Base-by-base conservation (phyloP, 345 rosid genomes). In the Linum usitatissimum region DNA sequence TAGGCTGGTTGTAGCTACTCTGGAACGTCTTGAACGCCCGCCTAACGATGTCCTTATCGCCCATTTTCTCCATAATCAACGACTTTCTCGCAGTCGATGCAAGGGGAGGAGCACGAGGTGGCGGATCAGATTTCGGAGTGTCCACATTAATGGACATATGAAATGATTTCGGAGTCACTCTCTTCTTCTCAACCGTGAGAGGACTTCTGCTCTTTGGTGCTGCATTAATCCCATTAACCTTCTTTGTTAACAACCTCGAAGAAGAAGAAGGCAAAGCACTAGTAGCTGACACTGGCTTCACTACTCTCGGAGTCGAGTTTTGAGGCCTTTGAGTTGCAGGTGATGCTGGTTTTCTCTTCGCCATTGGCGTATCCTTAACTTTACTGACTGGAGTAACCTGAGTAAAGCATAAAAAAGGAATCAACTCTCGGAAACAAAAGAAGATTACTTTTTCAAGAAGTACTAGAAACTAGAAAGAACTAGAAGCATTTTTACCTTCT, bases 1-100 rank as follows among this genome's bases (percentile, higher is more conserved):
- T 80, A 20, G 75, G 61, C 64, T 71, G 85, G 66, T 69, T 76
- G 8, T 64, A 75, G 78, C 76, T 79, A 70, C 74, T 84, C 65
- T 84, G 96, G 70, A 90, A 93, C 18, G 92, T 69, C 72, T 84
- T 87, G 57, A 90, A 87, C 13, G 94, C 92, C 42, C 94, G 85
- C 72, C 82, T 93, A 28, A 90, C 86, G 62, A 82, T 90, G 73
- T 93, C 97, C 77, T 93, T 93, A 72, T 93, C 96, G n/a, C 87
- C 90, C 96, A 90, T 90, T 74, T 74, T 81, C 76, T 90, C 99
- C 96, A 84, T 90, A 40, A 93, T 79, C 68, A 84, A 68, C 56
- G 96, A 81, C 56, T 81, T 84, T 69, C 90, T 83, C 15, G 77
- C 65, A 40, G 74, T 67, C 19, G 83, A 40, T 6, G 48, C 48